Evolutionary conservation across 2,329 filamentous ascomycete genomes (phyloP).

Genomic region (Penicillium sclerotigenum): DNA sequence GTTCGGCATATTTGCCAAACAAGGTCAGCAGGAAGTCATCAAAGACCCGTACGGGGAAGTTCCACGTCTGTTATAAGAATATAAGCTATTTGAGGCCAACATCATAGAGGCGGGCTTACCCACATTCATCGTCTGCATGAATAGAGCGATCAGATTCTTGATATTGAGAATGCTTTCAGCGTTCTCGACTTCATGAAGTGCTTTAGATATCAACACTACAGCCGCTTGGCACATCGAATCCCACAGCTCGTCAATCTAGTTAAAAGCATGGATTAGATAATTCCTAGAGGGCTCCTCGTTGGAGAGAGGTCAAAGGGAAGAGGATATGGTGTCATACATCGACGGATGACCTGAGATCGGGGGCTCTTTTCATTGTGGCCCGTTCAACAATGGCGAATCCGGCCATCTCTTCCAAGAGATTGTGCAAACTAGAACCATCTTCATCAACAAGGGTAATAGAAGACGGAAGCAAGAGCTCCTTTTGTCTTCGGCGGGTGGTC

Average conservation of each 20-base stretch:
- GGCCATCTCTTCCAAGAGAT: constrained; percentile 85
- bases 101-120: constrained; percentile 23
- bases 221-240: constrained; percentile 93
- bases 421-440: constrained; percentile 82
- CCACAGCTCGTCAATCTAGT: constrained; percentile 92
- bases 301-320: constrained; percentile 24
- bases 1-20: constrained; percentile 89
- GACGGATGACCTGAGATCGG: constrained; percentile 73
- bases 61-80: constrained; percentile 66
- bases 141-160: constrained; percentile 86
- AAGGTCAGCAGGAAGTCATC: constrained; percentile 82
- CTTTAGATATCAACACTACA: constrained; percentile 75
- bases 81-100: constrained; percentile 6
- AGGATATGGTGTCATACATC: constrained; percentile 58
- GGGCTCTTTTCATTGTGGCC: constrained; percentile 82
- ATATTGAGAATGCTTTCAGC: constrained; percentile 90
- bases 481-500: constrained; percentile 84
- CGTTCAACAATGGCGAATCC: constrained; percentile 97
- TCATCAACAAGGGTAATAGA: constrained; percentile 75
- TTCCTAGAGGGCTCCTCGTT: not conserved
- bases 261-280: constrained; percentile 9
- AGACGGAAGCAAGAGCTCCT: constrained; percentile 78
- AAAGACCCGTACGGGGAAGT: constrained; percentile 76
- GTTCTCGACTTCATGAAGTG: constrained; percentile 75
- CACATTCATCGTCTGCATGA: constrained; percentile 97